Conservation (phyloP, 805 yeast genomes). For the Yamadazyma nakazawae region DNA sequence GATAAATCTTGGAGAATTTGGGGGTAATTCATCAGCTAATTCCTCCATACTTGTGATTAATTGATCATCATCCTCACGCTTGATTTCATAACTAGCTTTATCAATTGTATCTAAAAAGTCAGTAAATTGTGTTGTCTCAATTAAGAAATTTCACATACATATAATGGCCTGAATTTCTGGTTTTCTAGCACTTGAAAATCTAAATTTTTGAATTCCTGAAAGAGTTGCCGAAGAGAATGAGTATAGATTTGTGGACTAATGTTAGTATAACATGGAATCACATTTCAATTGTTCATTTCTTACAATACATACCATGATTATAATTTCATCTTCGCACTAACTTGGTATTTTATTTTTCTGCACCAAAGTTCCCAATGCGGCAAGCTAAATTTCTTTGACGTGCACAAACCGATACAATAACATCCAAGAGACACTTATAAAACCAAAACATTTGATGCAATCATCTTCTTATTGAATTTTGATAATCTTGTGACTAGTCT, state of each 20-base stretch:
- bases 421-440: constrained; percentile 6
- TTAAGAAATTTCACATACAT: constrained; percentile 34
- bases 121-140: not conserved
- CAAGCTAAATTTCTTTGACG: not conserved
- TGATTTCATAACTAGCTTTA: constrained; percentile 48
- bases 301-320: constrained; percentile 1
- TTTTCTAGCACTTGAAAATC: constrained; percentile 68
- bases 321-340: not conserved
- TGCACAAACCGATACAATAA: constrained; percentile 11
- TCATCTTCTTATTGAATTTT: not conserved
- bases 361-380: constrained; percentile 6
- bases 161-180: constrained; percentile 58
- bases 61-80: constrained; percentile 45
- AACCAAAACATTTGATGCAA: constrained; percentile 7
- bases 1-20: constrained; percentile 72
- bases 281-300: not conserved
- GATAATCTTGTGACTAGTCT: constrained; percentile 2
- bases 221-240: constrained; percentile 60
- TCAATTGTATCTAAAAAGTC: constrained; percentile 48
- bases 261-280: not conserved
- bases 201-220: constrained; percentile 61
- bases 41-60: constrained; percentile 53
- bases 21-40: constrained; percentile 74
- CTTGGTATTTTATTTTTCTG: constrained; percentile 2
- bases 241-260: constrained; percentile 42